These are phyloP conservation scores for Glaciozyma antarctica DNA, from an alignment of 768 basidiomycete species.

Conservation along the genomic window DNA sequence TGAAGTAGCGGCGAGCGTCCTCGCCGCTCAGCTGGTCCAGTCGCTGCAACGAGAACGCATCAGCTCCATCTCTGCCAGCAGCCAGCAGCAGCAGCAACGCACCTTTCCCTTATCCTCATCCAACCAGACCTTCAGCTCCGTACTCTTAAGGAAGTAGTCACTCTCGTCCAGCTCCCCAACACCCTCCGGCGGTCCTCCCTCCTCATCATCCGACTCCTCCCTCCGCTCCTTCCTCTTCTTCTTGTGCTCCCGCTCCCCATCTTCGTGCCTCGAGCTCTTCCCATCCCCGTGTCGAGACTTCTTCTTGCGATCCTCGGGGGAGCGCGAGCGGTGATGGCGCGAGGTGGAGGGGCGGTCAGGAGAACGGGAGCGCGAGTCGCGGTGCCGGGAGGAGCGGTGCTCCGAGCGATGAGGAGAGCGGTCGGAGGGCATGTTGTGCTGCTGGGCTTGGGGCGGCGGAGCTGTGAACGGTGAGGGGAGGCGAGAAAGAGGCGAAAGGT, in stretches of 20 bases:
- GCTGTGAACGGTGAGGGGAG: too few species aligned
- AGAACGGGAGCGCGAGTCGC: not conserved
- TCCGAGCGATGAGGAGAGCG: too few species aligned
- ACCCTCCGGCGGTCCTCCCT: not conserved
- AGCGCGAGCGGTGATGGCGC: not conserved
- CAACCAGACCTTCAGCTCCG: constrained; percentile 79
- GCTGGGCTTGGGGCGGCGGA: too few species aligned
- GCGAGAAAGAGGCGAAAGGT: too few species aligned
- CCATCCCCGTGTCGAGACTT: not conserved
- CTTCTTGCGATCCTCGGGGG: not conserved
- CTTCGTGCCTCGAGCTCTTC: not conserved
- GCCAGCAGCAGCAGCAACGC: constrained; percentile 34
- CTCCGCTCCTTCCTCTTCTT: not conserved
- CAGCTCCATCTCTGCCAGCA: not conserved
- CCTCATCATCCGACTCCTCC: not conserved
- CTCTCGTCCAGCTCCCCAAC: constrained; percentile 54
- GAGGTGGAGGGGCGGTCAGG: not conserved
- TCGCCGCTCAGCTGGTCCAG: constrained; percentile 78
- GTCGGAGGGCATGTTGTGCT: too few species aligned
- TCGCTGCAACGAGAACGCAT: constrained; percentile 47
- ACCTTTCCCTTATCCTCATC: constrained; percentile 61
- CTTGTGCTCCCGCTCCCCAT: not conserved
- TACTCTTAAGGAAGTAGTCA: constrained; percentile 80
- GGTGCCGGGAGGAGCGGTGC: not conserved
- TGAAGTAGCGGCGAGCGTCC: constrained; percentile 77